Base-by-base conservation (phyloP, 2,329 filamentous ascomycete genomes). In the Alternaria dauci region DNA sequence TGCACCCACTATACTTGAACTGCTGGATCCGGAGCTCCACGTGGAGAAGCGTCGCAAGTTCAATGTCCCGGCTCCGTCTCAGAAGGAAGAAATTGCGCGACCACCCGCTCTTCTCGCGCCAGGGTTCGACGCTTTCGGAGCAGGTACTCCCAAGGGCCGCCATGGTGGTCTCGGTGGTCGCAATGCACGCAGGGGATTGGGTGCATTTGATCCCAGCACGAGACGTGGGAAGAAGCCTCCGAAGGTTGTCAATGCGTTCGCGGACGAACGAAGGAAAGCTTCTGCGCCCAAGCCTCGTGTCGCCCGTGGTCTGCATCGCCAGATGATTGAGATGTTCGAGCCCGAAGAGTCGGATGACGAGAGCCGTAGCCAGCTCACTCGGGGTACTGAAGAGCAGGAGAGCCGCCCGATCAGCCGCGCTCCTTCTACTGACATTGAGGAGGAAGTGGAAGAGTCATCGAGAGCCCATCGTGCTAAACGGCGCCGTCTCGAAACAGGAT, bases 301-400 rank as follows among this genome's bases (percentile, higher is more conserved):
- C 25, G 82, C 85, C 16, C 88, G 93, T 54, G 91, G 92, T 7
- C 84, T 98, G 18, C 93, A 97, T 75, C 91, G 96, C 79, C 87
- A 89, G 34, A 83, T 95, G 63, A 86, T 91, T 66, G 87, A 89
- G 66, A 87, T 91, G 73, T 87, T 90, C 63, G 91, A 91, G 64
- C 91, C 91, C 38, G 92, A 97, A 76, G 96, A 93, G 0, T 94
- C 97, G 66, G 94, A 84, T 56, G 83, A 96, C 67, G 93, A 97
- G 65, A 86, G 86, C 47, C 81, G 84, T 51, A 90, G 87, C 34
- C 88, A 90, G 12, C 79, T 89, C 50, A 87, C 86, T 12, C 85
- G 89, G 46, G 93, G 94, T 74, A 96, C 92, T 0, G 94, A 96
- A 74, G 94, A 95, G 66, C 88, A 89, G 34, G 94, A 95, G 61